phyloP scores from a whole-genome alignment of 805 yeast species.

The Candida pini region DNA sequence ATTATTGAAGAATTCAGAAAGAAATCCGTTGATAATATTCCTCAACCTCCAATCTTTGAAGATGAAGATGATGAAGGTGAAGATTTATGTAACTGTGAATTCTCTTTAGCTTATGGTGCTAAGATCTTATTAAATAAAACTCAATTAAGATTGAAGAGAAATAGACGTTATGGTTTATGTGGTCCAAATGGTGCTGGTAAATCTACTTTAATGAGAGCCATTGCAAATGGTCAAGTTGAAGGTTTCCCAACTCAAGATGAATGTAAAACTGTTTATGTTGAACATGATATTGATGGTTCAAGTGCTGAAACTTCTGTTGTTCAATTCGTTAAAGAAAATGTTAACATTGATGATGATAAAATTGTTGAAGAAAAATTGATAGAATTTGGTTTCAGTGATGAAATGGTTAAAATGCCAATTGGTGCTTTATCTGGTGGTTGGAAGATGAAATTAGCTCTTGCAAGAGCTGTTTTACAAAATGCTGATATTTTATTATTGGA shows the following conservation, averaged over 20 bases:
- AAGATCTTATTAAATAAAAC: slow-evolving; percentile 99
- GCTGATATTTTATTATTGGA: slow-evolving; percentile 96
- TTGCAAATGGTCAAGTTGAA: slow-evolving; percentile 96
- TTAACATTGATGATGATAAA: slow-evolving; percentile 70
- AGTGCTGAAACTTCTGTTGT: slow-evolving; percentile 93
- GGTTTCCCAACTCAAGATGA: slow-evolving; percentile 99
- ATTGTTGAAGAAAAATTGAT: slow-evolving; percentile 67
- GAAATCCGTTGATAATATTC: slow-evolving; percentile 96
- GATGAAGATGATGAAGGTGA: slow-evolving; percentile 98
- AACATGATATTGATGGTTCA: slow-evolving; percentile 98
- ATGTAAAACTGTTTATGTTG: slow-evolving; percentile 98
- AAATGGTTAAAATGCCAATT: slow-evolving; percentile 91
- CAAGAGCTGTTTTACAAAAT: slow-evolving; percentile 98
- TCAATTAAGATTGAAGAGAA: slow-evolving; percentile 97
- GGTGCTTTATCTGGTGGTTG: slow-evolving; percentile 99
- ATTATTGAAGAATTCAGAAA: slow-evolving; percentile 91
- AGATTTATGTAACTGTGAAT: slow-evolving; percentile 99
- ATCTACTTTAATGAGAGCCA: slow-evolving; percentile 95
- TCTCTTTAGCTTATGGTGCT: slow-evolving; percentile 99
- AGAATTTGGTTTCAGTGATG: slow-evolving; percentile 92
- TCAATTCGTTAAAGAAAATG: slow-evolving; percentile 85
- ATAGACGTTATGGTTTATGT: slow-evolving; percentile 99
- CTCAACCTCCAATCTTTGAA: slow-evolving; percentile 84
- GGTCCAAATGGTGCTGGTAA: slow-evolving; percentile 99
- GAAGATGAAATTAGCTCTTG: slow-evolving; percentile 99